A percentile compares a stretch with the other conserved stretches of the same genome.
phyloP scores from a whole-genome alignment of 305 asterid species.

The Solanum hybrid region DNA sequence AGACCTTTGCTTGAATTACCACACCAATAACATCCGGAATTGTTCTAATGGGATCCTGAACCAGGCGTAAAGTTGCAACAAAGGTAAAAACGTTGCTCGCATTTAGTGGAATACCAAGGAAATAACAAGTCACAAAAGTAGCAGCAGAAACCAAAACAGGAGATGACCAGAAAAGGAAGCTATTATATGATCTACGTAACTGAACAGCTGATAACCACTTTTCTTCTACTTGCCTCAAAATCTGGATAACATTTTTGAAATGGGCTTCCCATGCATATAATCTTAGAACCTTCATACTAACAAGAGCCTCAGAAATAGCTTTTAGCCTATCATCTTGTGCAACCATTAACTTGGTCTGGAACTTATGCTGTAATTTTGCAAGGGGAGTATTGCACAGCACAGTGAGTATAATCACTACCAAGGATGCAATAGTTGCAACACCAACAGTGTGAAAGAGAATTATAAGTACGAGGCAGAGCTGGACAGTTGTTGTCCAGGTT shows the following conservation, averaged over 20 bases:
- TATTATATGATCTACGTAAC: slow-evolving; percentile 56
- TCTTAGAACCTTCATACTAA: slow-evolving; percentile 83
- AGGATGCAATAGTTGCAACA: slow-evolving; percentile 68
- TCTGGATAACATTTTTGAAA: slow-evolving; percentile 50
- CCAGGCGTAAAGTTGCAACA: slow-evolving; percentile 79
- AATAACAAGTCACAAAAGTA: slow-evolving; percentile 82
- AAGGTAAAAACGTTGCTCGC: slow-evolving; percentile 82
- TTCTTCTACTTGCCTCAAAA: slow-evolving; percentile 50
- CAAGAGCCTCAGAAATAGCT: slow-evolving; percentile 66
- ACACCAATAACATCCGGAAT: slow-evolving; percentile 82
- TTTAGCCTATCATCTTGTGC: slow-evolving; percentile 80
- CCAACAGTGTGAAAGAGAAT: slow-evolving; percentile 66
- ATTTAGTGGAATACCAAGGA: slow-evolving; percentile 49
- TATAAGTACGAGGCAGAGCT: slow-evolving; percentile 54
- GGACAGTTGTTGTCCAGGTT: slow-evolving; percentile 78
- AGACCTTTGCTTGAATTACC: slow-evolving; percentile 78
- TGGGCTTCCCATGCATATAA: slow-evolving; percentile 85
- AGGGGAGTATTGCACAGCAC: slow-evolving; percentile 75
- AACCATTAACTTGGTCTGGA: slow-evolving; percentile 66
- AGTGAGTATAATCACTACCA: slow-evolving; percentile 52
- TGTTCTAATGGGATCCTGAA: slow-evolving; percentile 76
- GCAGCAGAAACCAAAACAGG: slow-evolving; percentile 82
- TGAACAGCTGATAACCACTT: slow-evolving; percentile 73
- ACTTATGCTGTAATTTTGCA: slow-evolving; percentile 74
- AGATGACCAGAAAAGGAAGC: slow-evolving; percentile 78